Base-by-base conservation (phyloP, 108 stramenopile genomes). In the Cyclotella atomus region DNA sequence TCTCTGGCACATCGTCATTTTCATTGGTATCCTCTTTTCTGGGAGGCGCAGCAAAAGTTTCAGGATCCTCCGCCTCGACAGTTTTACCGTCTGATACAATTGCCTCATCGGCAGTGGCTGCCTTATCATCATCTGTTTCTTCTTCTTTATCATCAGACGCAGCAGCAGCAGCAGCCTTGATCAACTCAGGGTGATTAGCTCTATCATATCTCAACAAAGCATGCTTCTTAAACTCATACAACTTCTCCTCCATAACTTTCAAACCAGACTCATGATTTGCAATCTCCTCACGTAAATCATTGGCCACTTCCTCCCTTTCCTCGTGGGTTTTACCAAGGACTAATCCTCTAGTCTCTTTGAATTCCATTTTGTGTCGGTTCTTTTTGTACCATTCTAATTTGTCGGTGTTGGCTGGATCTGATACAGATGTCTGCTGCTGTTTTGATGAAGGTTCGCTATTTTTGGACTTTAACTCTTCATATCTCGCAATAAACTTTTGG, bases 261-360 rank as follows among this genome's bases (percentile, higher is more conserved):
- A 62, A 12, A 20, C 61, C 61, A 20, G 61, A 17, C 38, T 62
- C 61, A 43, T 62, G 61, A 30, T 62, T 41, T 62, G 36, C 61
- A 15, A 62, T 5, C 41, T 62, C 61, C 61, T 1, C 44, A 1
- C 61, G 17, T 15, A 62, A 17, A 3, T 43, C 41, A 3, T 62
- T 21, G 12, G 61, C 61, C 61, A 30, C 36, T 21, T 19, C 29
- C 38, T 62, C 61, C 14, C 61, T 2, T 29, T 62, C 61, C 41
- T 62, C 41, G 7, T 62, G 4, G 0, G 61, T 44, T 44, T 62
- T 62, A 24, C 41, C 61, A 6, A 62, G 8, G 3, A 62, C 36
- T 2, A 62, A 24, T 0, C 29, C 61, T 0, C 21, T 17, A 17
- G 61, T 62, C 61, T 62, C 61, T 16, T 32, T 44, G 38, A 62